A percentile compares a stretch with the other conserved stretches of the same genome.
Conservation (phyloP, 2,329 filamentous ascomycete species). For the Alternaria arborescens region DNA sequence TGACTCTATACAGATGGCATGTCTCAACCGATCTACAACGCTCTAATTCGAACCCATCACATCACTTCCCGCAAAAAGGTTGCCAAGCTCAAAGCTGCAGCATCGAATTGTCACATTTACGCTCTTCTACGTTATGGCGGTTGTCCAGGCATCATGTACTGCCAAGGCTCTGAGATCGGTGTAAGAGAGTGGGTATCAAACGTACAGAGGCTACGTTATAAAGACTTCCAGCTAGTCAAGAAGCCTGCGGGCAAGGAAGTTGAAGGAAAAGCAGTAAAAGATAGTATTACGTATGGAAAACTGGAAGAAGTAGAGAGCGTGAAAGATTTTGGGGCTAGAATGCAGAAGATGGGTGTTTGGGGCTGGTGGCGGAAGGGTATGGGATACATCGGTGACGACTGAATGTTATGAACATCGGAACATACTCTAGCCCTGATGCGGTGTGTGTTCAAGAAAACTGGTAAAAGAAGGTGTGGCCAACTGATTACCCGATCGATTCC, state of each 20-base stretch:
- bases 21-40: conserved; percentile 55
- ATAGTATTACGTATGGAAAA: conserved; percentile 39
- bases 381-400: conserved; percentile 58
- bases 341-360: conserved; percentile 67
- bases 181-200: conserved; percentile 70
- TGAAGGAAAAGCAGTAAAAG: conserved; percentile 1
- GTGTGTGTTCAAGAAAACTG: too few species aligned
- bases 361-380: conserved; percentile 75
- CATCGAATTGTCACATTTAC: conserved; percentile 67
- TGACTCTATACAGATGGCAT: conserved; percentile 21
- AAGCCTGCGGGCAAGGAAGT: conserved; percentile 56
- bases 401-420: background rate
- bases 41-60: conserved; percentile 80
- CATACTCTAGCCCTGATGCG: too few species aligned
- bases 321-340: conserved; percentile 68
- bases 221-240: conserved; percentile 72
- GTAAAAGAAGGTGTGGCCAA: too few species aligned
- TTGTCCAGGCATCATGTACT: conserved; percentile 81
- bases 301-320: conserved; percentile 68
- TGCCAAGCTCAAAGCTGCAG: conserved; percentile 69
- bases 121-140: conserved; percentile 73
- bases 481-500: too few species aligned
- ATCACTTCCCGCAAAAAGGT: conserved; percentile 83
- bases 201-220: conserved; percentile 73
- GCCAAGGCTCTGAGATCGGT: conserved; percentile 66